These are phyloP conservation scores for Phytophthora syringae DNA, from an alignment of 352 stramenopile genomes.

Conservation along the genomic window DNA sequence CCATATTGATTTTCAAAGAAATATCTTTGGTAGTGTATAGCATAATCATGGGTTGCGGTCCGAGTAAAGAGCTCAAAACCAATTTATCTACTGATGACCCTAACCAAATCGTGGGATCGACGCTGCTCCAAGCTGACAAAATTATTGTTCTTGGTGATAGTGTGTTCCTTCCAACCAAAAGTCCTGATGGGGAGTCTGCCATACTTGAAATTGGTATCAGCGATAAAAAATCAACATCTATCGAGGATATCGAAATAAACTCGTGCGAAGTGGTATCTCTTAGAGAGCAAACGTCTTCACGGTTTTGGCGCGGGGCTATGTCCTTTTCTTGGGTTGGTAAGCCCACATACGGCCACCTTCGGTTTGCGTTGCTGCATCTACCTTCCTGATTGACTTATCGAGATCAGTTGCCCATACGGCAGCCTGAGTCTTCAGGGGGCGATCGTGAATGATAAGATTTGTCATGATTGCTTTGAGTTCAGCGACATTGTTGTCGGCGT, in stretches of 20 bases:
- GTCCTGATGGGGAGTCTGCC: conserved; percentile 6
- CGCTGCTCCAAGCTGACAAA: conserved; percentile 3
- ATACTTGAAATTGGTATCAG: conserved; percentile 8
- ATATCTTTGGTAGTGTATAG: conserved; percentile 3
- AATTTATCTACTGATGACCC: conserved; percentile 5
- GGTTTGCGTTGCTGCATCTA: not conserved
- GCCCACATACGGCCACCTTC: not conserved
- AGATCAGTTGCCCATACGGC: not conserved
- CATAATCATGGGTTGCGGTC: not conserved
- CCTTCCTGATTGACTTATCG: not conserved
- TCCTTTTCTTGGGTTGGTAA: not conserved
- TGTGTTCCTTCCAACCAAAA: conserved; percentile 11
- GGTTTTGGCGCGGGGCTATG: no score
- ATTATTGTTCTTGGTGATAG: conserved; percentile 9
- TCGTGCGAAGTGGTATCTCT: not conserved
- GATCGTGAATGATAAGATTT: not conserved
- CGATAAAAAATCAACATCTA: conserved; percentile 7
- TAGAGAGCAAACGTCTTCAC: conserved; percentile 2
- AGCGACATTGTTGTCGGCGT: not conserved
- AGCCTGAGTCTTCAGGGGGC: not conserved
- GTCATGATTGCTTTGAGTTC: not conserved
- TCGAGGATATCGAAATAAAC: conserved; percentile 5
- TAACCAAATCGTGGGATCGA: conserved; percentile 8
- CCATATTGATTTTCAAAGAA: conserved; percentile 1
- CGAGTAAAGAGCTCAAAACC: conserved; percentile 3